Evolutionary conservation across 139 green algal genomes (phyloP), one percentile per base, ranked within the genome.

Genomic region (Coccomyxa sp.): DNA sequence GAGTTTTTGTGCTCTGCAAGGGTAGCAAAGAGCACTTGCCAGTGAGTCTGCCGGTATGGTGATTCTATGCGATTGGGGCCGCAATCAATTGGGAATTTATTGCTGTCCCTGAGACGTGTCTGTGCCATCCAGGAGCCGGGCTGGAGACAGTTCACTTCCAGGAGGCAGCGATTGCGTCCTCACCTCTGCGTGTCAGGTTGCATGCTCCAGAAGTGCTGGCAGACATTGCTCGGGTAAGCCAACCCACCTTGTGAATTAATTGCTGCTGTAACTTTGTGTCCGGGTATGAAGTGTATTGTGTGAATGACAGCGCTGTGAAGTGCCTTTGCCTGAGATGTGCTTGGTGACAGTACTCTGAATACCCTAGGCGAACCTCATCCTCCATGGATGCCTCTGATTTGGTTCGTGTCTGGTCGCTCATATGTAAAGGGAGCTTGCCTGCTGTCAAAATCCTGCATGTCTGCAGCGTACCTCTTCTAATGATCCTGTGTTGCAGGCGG

Each of bases 221-320:
- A 9, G n/a, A 86, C 31, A 67, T 86, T 13, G 76, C 58, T 30
- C 83, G 81, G 77, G 82, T 85, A 13, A 58, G 82, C 28, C 32
- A n/a, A n/a, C 77, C 32, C 11, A n/a, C n/a, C n/a, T n/a, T n/a
- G n/a, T n/a, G n/a, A n/a, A n/a, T n/a, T n/a, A n/a, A n/a, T 38
- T 31, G 38, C 38, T 7, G 38, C 38, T 7, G 38, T 51, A 51
- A 3, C 7, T 3, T 51, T 51, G 38, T 51, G 38, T 51, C 38
- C 7, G 38, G 38, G 38, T 51, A 51, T 3, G 3, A 51, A 51
- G 3, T 51, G 38, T 51, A 7, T 51, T 51, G 38, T 51, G 3
- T 51, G 38, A 51, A 7, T 7, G 38, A 51, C 38, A 51, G 38
- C 38, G 38, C 38, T 51, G 38, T n/a, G n/a, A n/a, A n/a, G n/a